These are phyloP conservation scores for Penicillium sp. DNA, from an alignment of 2,329 filamentous ascomycete species.

Conservation along the genomic window DNA sequence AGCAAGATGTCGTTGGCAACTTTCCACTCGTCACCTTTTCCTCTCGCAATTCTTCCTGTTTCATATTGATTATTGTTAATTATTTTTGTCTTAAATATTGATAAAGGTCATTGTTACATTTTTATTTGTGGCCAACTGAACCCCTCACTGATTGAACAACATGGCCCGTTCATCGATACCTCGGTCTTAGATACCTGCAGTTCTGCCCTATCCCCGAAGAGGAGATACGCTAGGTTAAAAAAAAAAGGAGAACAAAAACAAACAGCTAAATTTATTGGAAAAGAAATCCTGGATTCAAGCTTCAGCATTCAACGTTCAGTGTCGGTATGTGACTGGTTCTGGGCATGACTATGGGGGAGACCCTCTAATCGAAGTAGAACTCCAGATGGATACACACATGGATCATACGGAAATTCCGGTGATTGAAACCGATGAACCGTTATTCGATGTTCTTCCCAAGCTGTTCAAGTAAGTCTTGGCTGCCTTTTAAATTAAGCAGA, in stretches of 20 bases:
- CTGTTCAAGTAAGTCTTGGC: slow-evolving; percentile 35
- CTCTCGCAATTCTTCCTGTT: neutral
- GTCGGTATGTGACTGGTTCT: neutral
- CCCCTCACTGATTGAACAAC: neutral
- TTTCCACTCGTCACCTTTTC: neutral
- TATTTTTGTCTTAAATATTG: neutral
- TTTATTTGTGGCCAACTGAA: neutral
- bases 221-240: neutral
- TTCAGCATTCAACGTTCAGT: neutral
- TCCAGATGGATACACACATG: slow-evolving; percentile 14
- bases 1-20: slow-evolving; percentile 7
- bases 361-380: neutral
- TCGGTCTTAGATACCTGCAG: slow-evolving; percentile 5
- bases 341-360: neutral
- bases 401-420: slow-evolving; percentile 36
- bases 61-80: neutral
- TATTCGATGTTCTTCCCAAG: slow-evolving; percentile 43
- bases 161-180: neutral
- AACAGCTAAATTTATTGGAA: neutral
- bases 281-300: neutral
- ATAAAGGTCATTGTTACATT: neutral
- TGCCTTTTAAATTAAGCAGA: neutral
- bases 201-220: neutral
- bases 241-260: neutral
- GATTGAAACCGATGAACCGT: slow-evolving; percentile 42